A percentile compares a stretch with the other conserved stretches of the same genome.
Conservation (phyloP, 441 rosid genomes). For the Arabidopsis lyrata region DNA sequence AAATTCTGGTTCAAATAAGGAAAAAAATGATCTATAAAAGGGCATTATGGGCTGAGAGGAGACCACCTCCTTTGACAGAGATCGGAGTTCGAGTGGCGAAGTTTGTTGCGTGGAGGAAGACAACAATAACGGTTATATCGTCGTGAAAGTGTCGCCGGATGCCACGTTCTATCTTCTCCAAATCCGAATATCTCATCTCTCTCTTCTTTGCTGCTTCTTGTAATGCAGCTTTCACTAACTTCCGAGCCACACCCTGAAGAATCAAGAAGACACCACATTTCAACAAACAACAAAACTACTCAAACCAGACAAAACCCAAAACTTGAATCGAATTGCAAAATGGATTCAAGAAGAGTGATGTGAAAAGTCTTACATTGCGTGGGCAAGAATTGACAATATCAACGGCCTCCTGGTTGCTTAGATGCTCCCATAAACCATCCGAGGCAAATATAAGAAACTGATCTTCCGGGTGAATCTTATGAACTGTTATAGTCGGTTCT, state of each 20-base stretch:
- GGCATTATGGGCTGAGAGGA: constrained; percentile 37
- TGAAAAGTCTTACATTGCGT: constrained; percentile 62
- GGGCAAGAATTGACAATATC: constrained; percentile 75
- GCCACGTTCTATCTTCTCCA: constrained; percentile 89
- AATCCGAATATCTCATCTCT: constrained; percentile 91
- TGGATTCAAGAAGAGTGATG: constrained; percentile 13
- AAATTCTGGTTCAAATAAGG: background rate
- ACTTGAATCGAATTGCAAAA: background rate
- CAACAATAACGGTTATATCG: constrained; percentile 80
- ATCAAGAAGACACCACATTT: background rate
- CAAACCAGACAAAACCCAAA: background rate
- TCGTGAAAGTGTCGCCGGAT: constrained; percentile 97
- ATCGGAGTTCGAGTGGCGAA: constrained; percentile 56
- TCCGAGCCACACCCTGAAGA: constrained; percentile 79
- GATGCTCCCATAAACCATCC: constrained; percentile 97
- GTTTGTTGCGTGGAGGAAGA: constrained; percentile 68
- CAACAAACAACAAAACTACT: background rate
- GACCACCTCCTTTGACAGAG: constrained; percentile 68
- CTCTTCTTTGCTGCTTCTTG: constrained; percentile 87
- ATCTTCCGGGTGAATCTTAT: constrained; percentile 72
- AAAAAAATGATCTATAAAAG: constrained; percentile 36
- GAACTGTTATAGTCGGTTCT: constrained; percentile 78
- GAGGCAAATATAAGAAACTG: constrained; percentile 94
- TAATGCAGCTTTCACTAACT: constrained; percentile 76
- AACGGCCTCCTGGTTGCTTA: constrained; percentile 89